Base-by-base conservation (phyloP, 2,329 filamentous ascomycete genomes). In the Sclerotinia borealis region DNA sequence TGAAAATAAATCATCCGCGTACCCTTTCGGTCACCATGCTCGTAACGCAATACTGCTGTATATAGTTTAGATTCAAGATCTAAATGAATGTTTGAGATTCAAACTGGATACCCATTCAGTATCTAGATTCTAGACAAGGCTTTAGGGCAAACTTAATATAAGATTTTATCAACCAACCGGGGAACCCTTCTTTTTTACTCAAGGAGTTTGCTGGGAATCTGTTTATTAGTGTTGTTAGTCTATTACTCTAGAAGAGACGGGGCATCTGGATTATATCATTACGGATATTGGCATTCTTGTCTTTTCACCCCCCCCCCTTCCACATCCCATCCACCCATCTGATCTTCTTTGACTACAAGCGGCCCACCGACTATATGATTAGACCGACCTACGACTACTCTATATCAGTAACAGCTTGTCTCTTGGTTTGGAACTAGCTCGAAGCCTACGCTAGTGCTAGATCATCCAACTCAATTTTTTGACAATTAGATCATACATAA, bases 401-500 rank as follows among this genome's bases (percentile, higher is more conserved):
- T 43, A 31, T 41, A n/a, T 41, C 25, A 11, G 27, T 13, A n/a
- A n/a, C 51, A 25, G 36, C 51, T 41, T 19, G 27, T 55, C 9
- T 55, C 11, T 55, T 43, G 15, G 8, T 19, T 56, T 19, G 6
- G 37, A 43, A 31, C 27, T 34, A 34, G 19, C 31, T 22, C 22
- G 52, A 56, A 39, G 52, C 39, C 45, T 22, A 31, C 37, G 52
- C 37, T 56, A 22, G 37, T 27, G 52, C 37, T 56, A 22, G 37
- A 56, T 43, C 52, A 34, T 34, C 39, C 29, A 34, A 56, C 39
- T 45, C 39, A 56, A 45, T n/a, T 43, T n/a, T 43, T 56, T 15
- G 37, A 43, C 37, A 43, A 56, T 56, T 56, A 43, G 37, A 56
- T 56, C 52, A 43, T 43, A 55, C 52, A 56, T 56, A 56, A 43